phyloP scores from a whole-genome alignment of 78 protist genomes.

The Goniomonas avonlea region DNA sequence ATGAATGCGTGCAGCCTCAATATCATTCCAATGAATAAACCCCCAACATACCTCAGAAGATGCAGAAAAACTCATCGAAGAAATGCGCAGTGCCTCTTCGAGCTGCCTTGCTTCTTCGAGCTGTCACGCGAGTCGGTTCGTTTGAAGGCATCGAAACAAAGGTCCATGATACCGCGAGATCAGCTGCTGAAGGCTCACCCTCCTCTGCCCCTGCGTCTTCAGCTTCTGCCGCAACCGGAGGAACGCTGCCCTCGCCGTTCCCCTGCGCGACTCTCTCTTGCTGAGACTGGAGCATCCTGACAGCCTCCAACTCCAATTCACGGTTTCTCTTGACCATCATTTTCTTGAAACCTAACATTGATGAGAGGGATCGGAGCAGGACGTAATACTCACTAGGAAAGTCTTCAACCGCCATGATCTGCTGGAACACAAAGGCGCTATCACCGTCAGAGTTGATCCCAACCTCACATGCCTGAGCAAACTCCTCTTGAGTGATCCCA shows the following conservation, averaged over 20 bases:
- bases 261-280: not conserved
- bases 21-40: too few relatives aligned
- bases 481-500: not conserved
- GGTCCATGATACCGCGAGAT: not conserved
- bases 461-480: not conserved
- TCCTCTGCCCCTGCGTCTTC: not conserved
- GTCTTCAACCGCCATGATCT: conserved; percentile 1
- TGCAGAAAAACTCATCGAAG: not conserved
- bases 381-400: too few relatives aligned
- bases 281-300: not conserved
- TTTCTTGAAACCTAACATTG: not conserved
- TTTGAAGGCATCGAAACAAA: too few relatives aligned
- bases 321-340: not conserved
- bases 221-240: too few relatives aligned
- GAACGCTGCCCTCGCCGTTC: too few relatives aligned
- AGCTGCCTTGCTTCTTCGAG: not conserved
- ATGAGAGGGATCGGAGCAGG: too few relatives aligned
- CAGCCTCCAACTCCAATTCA: not conserved
- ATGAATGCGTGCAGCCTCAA: too few relatives aligned
- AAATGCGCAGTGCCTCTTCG: not conserved
- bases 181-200: not conserved
- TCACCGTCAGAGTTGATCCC: not conserved
- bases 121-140: too few relatives aligned
- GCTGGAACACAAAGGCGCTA: not conserved
- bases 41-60: too few relatives aligned